Conservation (phyloP, 805 yeast genomes). For the Groenewaldozyma tartarivorans region DNA sequence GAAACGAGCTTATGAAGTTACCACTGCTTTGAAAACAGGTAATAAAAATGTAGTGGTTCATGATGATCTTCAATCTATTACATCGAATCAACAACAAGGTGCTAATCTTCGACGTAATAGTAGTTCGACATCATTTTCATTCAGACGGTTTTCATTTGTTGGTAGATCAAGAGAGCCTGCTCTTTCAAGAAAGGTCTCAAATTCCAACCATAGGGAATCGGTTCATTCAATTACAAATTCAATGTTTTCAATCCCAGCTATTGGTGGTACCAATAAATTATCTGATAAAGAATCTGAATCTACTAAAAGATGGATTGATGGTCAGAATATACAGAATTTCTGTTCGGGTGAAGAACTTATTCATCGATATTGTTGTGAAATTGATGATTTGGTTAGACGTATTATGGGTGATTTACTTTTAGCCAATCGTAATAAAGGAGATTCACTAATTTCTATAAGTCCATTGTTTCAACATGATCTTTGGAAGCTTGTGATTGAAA, state of each 20-base stretch:
- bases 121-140: slow-evolving; percentile 17
- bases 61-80: background rate
- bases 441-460: slow-evolving; percentile 16
- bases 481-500: slow-evolving; percentile 18
- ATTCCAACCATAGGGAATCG: slow-evolving; percentile 20
- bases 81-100: no score
- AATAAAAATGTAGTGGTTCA: background rate
- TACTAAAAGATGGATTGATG: slow-evolving; percentile 22
- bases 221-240: slow-evolving; percentile 17
- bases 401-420: slow-evolving; percentile 23
- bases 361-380: slow-evolving; percentile 27
- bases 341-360: slow-evolving; percentile 29
- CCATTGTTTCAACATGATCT: slow-evolving; percentile 16
- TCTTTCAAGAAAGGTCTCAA: no score
- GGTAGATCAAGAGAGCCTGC: slow-evolving; percentile 14
- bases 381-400: slow-evolving; percentile 14
- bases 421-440: slow-evolving; percentile 14
- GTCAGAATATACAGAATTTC: slow-evolving; percentile 25
- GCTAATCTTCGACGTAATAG: slow-evolving; percentile 15
- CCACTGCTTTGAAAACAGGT: slow-evolving; percentile 11
- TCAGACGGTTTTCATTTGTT: slow-evolving; percentile 14
- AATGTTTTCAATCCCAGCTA: slow-evolving; percentile 23
- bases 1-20: slow-evolving; percentile 20
- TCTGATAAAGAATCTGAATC: slow-evolving; percentile 27
- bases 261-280: slow-evolving; percentile 23